Base-by-base conservation (phyloP, 345 rosid genomes). In the Salix caprea region DNA sequence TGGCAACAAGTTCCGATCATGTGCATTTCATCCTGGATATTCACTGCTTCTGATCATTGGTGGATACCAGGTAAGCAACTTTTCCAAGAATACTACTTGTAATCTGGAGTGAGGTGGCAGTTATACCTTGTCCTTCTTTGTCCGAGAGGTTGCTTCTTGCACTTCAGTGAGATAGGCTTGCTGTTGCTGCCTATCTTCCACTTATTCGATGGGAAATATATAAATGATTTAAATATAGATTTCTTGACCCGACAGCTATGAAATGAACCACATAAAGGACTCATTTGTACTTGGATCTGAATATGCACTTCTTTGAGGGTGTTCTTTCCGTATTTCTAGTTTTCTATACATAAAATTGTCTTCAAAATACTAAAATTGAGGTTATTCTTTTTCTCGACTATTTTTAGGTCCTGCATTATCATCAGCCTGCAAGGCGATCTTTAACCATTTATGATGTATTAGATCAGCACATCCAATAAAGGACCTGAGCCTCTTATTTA, bases 1-100 rank as follows among this genome's bases (percentile, higher is more conserved):
- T 46, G 84, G 81, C 64, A 73, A 81, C 77, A 81, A 81, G 79
- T 81, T 84, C 69, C 87, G 48, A 32, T 78, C 83, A 7, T 79
- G 83, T 75, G 74, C 71, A 36, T 84, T 81, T 73, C 84, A 84
- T 74, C 84, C 83, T 15, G 50, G 60, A 30, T 65, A 78, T 75
- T 73, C 79, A 16, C 71, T 65, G n/a, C 72, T 80, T 30, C 39
- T 84, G 78, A 71, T 84, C 64, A 67, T 81, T 67, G 77, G 87
- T 21, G 32, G 81, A 65, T 65, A 74, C 73, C 80, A 79, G 84
- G 87, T 84, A 73, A 65, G 50, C 50, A 3, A 14, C 50, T 13
- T 46, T 46, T 46, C 50, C 50, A 44, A 44, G 50, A 36, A 68
- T 68, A 40, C 44, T 40, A 2, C 42, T 39, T 5, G 44, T 40